phyloP scores from a whole-genome alignment of 192 early-diverging fungal species.

The Gaertneriomyces sp. region DNA sequence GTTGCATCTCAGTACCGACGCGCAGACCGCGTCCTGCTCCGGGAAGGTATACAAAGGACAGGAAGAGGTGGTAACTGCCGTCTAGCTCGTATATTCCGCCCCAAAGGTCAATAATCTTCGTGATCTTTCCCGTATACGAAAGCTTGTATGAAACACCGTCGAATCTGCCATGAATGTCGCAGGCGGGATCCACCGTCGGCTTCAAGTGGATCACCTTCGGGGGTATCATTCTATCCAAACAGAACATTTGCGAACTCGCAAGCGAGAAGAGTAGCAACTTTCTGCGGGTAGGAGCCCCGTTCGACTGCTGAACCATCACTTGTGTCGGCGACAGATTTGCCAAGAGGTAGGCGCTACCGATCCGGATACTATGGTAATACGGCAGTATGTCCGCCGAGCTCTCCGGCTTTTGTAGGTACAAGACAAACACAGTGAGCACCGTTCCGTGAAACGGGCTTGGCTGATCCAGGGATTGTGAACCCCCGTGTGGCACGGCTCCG shows the following conservation, averaged over 20 bases:
- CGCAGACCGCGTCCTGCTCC: constrained; percentile 25
- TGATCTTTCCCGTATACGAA: constrained; percentile 24
- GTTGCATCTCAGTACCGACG: constrained; percentile 15
- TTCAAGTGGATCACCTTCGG: background rate
- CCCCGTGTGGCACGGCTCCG: background rate
- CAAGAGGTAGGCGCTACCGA: constrained; percentile 15
- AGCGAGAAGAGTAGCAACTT: constrained; percentile 20
- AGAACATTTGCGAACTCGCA: constrained; percentile 7
- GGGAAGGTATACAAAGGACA: constrained; percentile 12
- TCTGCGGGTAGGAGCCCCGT: background rate
- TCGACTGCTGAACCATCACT: background rate
- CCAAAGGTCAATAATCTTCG: constrained; percentile 3
- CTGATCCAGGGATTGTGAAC: no score
- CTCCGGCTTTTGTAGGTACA: constrained; percentile 4
- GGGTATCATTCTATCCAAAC: background rate
- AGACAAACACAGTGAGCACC: constrained; percentile 21
- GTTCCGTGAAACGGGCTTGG: no score
- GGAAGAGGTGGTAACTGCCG: constrained; percentile 10
- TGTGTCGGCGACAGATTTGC: constrained; percentile 1
- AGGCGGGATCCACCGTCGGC: background rate
- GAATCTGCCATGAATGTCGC: background rate
- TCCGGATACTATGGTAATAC: constrained; percentile 13
- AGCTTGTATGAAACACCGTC: background rate
- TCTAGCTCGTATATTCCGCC: constrained; percentile 28
- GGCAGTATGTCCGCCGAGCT: constrained; percentile 20